Percentiles rank a stretch among this genome's conserved stretches.
These are phyloP conservation scores for Rubus idaeus DNA, from an alignment of 306 rosid species.

Conservation along the genomic window DNA sequence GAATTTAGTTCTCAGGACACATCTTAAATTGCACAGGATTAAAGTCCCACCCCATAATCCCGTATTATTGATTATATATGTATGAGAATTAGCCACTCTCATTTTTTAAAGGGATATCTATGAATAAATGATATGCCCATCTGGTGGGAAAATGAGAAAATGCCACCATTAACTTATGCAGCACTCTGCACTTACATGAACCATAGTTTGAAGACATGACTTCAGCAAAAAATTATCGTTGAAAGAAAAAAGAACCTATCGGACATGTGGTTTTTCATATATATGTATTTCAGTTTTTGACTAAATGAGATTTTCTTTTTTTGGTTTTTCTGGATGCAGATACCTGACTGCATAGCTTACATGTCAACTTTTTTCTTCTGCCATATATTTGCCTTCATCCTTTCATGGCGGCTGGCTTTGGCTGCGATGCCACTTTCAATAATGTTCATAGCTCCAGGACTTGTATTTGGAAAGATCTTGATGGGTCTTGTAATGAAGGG, in stretches of 20 bases:
- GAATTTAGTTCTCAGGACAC: not conserved
- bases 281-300: slow-evolving; percentile 14
- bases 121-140: not conserved
- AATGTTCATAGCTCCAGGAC: slow-evolving; percentile 80
- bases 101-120: not conserved
- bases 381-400: slow-evolving; percentile 74
- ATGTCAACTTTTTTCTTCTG: slow-evolving; percentile 83
- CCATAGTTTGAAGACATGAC: not conserved
- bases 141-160: not conserved
- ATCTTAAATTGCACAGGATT: not conserved
- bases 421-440: slow-evolving; percentile 81
- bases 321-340: slow-evolving; percentile 42
- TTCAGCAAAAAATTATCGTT: not conserved
- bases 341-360: slow-evolving; percentile 75
- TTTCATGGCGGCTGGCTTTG: slow-evolving; percentile 79
- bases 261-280: not conserved
- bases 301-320: slow-evolving; percentile 8
- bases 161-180: not conserved
- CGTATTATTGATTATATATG: not conserved
- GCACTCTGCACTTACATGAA: not conserved
- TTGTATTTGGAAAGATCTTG: slow-evolving; percentile 69
- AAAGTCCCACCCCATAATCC: not conserved
- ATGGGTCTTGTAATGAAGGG: slow-evolving; percentile 72
- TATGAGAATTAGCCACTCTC: not conserved
- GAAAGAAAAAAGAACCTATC: not conserved